phyloP scores from a whole-genome alignment of 768 basidiomycete genomes.

The Phanerochaete carnosa region DNA sequence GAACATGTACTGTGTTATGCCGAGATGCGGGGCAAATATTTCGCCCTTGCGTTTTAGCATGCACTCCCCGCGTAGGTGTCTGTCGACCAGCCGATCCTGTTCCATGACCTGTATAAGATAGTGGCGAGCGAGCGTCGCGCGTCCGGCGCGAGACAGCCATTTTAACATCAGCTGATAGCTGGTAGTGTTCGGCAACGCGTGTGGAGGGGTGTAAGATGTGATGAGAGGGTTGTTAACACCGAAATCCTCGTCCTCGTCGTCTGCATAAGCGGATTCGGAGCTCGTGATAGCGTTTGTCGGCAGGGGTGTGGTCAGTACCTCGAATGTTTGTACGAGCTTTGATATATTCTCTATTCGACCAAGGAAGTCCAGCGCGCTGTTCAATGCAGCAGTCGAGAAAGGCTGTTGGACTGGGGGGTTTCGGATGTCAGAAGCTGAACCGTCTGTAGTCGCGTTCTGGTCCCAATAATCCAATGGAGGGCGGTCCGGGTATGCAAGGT shows the following conservation, averaged over 20 bases:
- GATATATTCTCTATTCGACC: conserved; percentile 59
- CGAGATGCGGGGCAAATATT: conserved; percentile 48
- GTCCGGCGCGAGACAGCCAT: conserved; percentile 45
- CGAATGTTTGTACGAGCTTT: conserved; percentile 71
- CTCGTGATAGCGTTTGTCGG: conserved; percentile 44
- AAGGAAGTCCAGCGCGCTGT: conserved; percentile 69
- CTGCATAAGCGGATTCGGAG: conserved; percentile 56
- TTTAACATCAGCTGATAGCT: conserved; percentile 63
- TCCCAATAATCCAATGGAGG: conserved; percentile 47
- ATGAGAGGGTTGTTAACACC: conserved; percentile 38
- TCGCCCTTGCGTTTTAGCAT: conserved; percentile 27
- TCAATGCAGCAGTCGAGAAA: conserved; percentile 59
- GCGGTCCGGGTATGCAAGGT: conserved; percentile 71
- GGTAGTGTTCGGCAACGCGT: conserved; percentile 61
- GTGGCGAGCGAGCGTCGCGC: conserved; percentile 60
- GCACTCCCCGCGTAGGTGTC: conserved; percentile 18
- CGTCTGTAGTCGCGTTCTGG: neutral
- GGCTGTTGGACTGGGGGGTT: conserved; percentile 10
- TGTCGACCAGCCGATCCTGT: conserved; percentile 29
- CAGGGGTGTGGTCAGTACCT: conserved; percentile 72
- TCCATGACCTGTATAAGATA: conserved; percentile 54
- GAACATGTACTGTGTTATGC: conserved; percentile 53
- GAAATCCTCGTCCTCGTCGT: conserved; percentile 63
- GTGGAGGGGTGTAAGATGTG: conserved; percentile 34
- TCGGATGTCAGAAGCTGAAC: neutral